A percentile compares a stretch with the other conserved stretches of the same genome.
Conservation (phyloP, 805 yeast genomes). For the Yarrowia alimentaria region DNA sequence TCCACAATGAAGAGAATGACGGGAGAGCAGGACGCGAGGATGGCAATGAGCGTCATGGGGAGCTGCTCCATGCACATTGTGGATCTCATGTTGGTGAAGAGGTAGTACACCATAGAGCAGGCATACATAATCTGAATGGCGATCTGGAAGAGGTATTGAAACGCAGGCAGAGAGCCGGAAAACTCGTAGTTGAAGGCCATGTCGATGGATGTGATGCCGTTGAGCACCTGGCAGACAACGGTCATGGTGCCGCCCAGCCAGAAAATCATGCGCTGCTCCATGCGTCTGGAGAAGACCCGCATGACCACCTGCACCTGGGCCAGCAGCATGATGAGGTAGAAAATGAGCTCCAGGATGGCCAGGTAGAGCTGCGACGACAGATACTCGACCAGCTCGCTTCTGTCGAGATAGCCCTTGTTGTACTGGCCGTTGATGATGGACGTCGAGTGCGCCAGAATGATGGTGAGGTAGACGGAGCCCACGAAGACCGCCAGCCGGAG, state of each 20-base stretch:
- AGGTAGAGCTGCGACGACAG: slow-evolving; percentile 49
- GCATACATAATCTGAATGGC: slow-evolving; percentile 69
- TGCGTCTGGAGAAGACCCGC: slow-evolving; percentile 63
- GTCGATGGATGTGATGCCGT: slow-evolving; percentile 52
- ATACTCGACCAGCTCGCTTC: slow-evolving; percentile 46
- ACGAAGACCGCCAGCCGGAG: slow-evolving; percentile 29
- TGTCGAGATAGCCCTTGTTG: slow-evolving; percentile 42
- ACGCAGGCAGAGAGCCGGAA: slow-evolving; percentile 49
- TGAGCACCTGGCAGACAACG: slow-evolving; percentile 58
- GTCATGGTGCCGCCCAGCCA: slow-evolving; percentile 56
- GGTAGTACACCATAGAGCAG: slow-evolving; percentile 57
- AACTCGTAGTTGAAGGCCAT: slow-evolving; percentile 40
- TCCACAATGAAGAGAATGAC: slow-evolving; percentile 74
- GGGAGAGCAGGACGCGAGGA: slow-evolving; percentile 56
- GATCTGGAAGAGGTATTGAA: slow-evolving; percentile 69
- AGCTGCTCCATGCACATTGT: slow-evolving; percentile 52
- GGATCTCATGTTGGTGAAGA: slow-evolving; percentile 51
- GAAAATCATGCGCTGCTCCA: slow-evolving; percentile 64
- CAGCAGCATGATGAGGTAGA: slow-evolving; percentile 50
- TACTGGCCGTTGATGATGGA: slow-evolving; percentile 51
- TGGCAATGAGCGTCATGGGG: slow-evolving; percentile 55
- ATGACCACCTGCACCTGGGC: slow-evolving; percentile 71
- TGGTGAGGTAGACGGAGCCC: slow-evolving; percentile 45
- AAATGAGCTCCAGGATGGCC: slow-evolving; percentile 57
- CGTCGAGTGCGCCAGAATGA: slow-evolving; percentile 51